Percentiles rank a stretch among this genome's conserved stretches.
These are phyloP conservation scores for Metarhizium anisopliae DNA, from an alignment of 2,329 filamentous ascomycete genomes.

Conservation along the genomic window DNA sequence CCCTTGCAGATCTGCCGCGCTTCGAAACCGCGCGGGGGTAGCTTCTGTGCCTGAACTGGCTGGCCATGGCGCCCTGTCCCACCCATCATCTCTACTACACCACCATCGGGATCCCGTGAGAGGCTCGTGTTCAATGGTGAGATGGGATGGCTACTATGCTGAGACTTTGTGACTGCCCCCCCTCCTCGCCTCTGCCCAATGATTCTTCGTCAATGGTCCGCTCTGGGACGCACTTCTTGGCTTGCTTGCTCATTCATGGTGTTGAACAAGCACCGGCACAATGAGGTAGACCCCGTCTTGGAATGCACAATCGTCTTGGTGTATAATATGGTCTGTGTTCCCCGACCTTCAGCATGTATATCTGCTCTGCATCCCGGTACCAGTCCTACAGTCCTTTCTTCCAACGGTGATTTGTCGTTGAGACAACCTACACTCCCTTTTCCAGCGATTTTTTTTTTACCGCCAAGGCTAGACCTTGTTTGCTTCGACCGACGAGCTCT, in stretches of 20 bases:
- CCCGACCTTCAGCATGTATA: background rate
- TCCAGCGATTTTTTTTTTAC: slow-evolving; percentile 6
- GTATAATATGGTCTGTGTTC: slow-evolving; percentile 8
- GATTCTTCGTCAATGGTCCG: background rate
- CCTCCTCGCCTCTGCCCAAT: background rate
- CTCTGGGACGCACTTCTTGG: background rate
- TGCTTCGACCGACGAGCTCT: slow-evolving; percentile 1
- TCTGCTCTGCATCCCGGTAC: slow-evolving; percentile 5
- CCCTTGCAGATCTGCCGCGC: background rate
- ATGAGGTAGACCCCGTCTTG: background rate
- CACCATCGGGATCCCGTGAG: background rate
- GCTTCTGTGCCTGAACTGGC: background rate
- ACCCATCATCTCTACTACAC: background rate
- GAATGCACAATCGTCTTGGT: background rate
- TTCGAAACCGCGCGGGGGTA: too few species aligned
- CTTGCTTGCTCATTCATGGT: background rate
- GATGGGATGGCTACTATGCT: background rate
- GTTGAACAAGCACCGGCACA: background rate
- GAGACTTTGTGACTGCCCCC: background rate
- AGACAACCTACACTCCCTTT: slow-evolving; percentile 21
- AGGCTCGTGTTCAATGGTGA: background rate
- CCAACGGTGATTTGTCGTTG: slow-evolving; percentile 17
- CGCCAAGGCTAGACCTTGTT: slow-evolving; percentile 28
- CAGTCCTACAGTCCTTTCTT: slow-evolving; percentile 9
- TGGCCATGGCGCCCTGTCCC: background rate